Conservation (phyloP, 306 rosid species). For the Mimosa pudica region DNA sequence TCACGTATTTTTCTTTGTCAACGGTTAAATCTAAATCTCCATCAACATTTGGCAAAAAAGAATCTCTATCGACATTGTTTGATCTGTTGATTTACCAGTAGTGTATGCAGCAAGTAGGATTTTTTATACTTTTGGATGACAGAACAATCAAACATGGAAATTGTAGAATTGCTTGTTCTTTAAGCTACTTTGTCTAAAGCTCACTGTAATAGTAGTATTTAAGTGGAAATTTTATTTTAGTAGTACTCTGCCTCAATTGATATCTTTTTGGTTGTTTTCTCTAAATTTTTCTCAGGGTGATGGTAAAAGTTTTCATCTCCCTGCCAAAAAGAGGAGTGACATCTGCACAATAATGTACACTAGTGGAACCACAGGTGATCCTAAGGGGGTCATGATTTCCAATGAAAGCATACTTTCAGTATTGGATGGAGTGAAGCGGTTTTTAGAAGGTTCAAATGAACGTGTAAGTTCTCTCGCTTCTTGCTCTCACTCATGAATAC, state of each 20-base stretch:
- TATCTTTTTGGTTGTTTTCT: slow-evolving; percentile 17
- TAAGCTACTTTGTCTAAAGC: not conserved
- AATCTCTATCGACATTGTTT: not conserved
- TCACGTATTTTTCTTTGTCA: not conserved
- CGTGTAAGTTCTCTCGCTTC: slow-evolving; percentile 36
- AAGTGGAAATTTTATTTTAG: not conserved
- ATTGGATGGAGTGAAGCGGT: slow-evolving; percentile 52
- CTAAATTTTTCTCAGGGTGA: slow-evolving; percentile 64
- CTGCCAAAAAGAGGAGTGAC: slow-evolving; percentile 71
- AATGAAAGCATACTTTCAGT: slow-evolving; percentile 77
- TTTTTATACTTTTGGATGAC: not conserved
- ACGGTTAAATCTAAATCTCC: not conserved
- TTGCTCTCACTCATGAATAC: slow-evolving; percentile 6
- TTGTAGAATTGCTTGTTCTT: not conserved
- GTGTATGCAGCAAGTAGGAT: not conserved
- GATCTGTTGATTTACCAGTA: not conserved
- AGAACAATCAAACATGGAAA: slow-evolving; percentile 1
- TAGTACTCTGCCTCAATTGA: slow-evolving; percentile 7
- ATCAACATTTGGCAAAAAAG: not conserved
- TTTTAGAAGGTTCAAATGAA: slow-evolving; percentile 59
- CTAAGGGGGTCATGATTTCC: slow-evolving; percentile 90
- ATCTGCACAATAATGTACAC: slow-evolving; percentile 96
- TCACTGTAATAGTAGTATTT: not conserved
- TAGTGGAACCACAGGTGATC: slow-evolving; percentile 97
- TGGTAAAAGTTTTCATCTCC: slow-evolving; percentile 63